Conservation (phyloP, 2,329 filamentous ascomycete genomes). For the Nigrospora oryzae region DNA sequence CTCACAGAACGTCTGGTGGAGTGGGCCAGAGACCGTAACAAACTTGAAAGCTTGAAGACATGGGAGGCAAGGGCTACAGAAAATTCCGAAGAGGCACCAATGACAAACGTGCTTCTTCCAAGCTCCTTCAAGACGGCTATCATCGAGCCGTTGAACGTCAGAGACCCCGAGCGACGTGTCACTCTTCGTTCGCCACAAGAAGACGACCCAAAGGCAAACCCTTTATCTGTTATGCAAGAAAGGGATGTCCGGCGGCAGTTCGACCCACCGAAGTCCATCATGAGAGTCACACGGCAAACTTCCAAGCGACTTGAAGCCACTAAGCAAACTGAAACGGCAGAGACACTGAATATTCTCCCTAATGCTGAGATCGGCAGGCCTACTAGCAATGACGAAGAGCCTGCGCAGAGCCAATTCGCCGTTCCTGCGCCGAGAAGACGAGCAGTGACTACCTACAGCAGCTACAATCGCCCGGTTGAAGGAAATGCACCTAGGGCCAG, state of each 20-base stretch:
- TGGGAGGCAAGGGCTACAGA: no score
- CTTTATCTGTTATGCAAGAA: conserved; percentile 3
- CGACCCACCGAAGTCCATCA: conserved; percentile 1
- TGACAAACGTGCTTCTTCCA: no score
- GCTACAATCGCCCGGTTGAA: conserved; percentile 19
- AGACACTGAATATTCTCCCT: background rate
- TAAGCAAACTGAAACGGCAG: background rate
- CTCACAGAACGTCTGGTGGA: background rate
- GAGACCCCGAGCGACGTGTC: background rate
- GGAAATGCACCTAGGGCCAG: conserved; percentile 5
- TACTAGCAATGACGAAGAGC: background rate
- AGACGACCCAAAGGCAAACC: background rate
- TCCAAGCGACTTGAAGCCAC: background rate
- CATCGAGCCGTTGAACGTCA: background rate
- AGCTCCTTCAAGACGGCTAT: background rate
- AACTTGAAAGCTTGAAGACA: background rate
- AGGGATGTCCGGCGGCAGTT: conserved; percentile 1
- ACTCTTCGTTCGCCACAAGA: conserved; percentile 2
- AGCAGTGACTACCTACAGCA: conserved; percentile 8
- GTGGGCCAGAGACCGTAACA: background rate
- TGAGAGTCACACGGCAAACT: background rate
- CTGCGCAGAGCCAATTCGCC: background rate
- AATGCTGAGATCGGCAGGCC: background rate
- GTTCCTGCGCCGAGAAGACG: background rate
- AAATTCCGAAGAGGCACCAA: no score